phyloP scores from a whole-genome alignment of 2,329 filamentous ascomycete species.

The Biscogniauxia mediterranea region DNA sequence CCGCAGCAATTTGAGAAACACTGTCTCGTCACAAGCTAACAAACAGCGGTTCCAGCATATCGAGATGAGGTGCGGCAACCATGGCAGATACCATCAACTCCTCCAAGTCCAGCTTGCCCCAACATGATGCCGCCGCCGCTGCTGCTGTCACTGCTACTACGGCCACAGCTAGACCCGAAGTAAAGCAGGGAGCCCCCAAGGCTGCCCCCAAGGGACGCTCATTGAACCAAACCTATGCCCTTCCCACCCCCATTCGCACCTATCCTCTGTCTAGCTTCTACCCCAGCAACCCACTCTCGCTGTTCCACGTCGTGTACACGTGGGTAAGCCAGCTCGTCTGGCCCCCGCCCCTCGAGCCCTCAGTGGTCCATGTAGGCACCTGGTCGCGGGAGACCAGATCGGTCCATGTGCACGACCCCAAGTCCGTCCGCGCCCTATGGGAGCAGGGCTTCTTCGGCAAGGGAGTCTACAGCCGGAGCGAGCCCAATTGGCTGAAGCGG shows the following conservation, averaged over 20 bases:
- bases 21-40: slow-evolving; percentile 13
- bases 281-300: slow-evolving; percentile 86
- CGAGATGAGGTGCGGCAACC: slow-evolving; percentile 43
- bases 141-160: slow-evolving; percentile 17
- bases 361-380: slow-evolving; percentile 65
- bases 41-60: slow-evolving; percentile 29
- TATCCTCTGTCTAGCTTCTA: slow-evolving; percentile 86
- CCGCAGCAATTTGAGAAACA: background rate
- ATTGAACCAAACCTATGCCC: slow-evolving; percentile 73
- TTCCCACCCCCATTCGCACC: slow-evolving; percentile 75
- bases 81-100: slow-evolving; percentile 33
- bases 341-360: slow-evolving; percentile 62
- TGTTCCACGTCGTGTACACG: slow-evolving; percentile 75
- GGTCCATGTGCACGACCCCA: slow-evolving; percentile 76
- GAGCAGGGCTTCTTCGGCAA: slow-evolving; percentile 98
- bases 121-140: slow-evolving; percentile 18
- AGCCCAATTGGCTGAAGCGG: slow-evolving; percentile 86
- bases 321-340: slow-evolving; percentile 74
- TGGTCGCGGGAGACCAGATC: slow-evolving; percentile 83
- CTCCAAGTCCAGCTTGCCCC: slow-evolving; percentile 17
- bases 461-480: slow-evolving; percentile 86
- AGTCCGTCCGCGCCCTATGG: slow-evolving; percentile 80
- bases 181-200: slow-evolving; percentile 10
- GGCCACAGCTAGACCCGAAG: slow-evolving; percentile 10
- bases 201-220: slow-evolving; percentile 37